phyloP scores from a whole-genome alignment of 192 early-diverging fungal genomes.

The Phlyctochytrium arcticum region DNA sequence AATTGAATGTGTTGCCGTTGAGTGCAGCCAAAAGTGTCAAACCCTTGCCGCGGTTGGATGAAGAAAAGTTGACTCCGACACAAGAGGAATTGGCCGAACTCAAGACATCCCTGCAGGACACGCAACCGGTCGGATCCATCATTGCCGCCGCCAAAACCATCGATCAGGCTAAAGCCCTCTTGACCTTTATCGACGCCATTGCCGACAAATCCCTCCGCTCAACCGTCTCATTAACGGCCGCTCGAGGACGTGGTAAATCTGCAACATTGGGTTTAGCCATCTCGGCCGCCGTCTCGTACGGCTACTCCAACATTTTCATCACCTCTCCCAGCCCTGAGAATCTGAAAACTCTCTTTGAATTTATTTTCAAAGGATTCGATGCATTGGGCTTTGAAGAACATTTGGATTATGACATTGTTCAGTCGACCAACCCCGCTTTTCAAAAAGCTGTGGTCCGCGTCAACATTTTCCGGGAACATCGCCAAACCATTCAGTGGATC shows the following conservation, averaged over 20 bases:
- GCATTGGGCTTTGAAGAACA: constrained; percentile 98
- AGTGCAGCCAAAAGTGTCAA: constrained; percentile 92
- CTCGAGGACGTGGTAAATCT: constrained; percentile 96
- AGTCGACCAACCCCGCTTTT: constrained; percentile 93
- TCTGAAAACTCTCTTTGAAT: constrained; percentile 97
- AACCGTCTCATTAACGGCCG: constrained; percentile 90
- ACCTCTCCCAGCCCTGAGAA: constrained; percentile 97
- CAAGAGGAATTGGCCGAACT: constrained; percentile 72
- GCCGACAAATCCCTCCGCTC: constrained; percentile 89
- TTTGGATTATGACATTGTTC: constrained; percentile 98
- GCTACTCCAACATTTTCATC: constrained; percentile 99
- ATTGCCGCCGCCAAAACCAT: constrained; percentile 75
- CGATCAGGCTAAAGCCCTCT: constrained; percentile 94
- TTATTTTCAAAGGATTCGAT: constrained; percentile 97
- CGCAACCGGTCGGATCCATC: constrained; percentile 85
- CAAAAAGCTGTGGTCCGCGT: constrained; percentile 94
- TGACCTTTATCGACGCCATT: constrained; percentile 96
- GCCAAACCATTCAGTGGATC: constrained; percentile 98
- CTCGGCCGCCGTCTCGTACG: constrained; percentile 93
- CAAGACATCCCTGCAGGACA: constrained; percentile 84
- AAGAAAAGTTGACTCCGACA: constrained; percentile 30
- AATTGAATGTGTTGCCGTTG: constrained; percentile 94
- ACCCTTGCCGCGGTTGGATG: constrained; percentile 61
- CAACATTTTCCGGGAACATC: constrained; percentile 92
- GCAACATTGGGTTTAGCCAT: constrained; percentile 92